Conservation (phyloP, 176 grass and related monocot genomes). For the Rhipidocladum racemiflorum region DNA sequence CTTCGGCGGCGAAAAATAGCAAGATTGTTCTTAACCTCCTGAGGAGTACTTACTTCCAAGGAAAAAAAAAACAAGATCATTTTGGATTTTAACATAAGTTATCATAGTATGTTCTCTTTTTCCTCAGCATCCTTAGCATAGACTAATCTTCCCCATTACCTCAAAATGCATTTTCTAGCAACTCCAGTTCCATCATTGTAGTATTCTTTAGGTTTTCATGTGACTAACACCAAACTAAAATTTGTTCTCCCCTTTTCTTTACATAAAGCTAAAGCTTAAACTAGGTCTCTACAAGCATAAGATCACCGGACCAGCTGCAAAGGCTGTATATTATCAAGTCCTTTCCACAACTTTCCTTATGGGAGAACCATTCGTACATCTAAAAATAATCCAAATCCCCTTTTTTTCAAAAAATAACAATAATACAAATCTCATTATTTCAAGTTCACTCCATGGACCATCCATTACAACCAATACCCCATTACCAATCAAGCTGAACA, state of each 20-base stretch:
- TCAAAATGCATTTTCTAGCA: background rate
- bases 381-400: conserved; percentile 22
- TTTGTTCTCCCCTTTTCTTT: conserved; percentile 34
- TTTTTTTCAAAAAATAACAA: background rate
- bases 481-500: background rate
- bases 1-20: background rate
- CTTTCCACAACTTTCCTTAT: conserved; percentile 24
- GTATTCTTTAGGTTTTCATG: conserved; percentile 21
- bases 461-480: conserved; percentile 12
- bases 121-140: background rate
- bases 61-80: background rate
- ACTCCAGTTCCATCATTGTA: background rate
- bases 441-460: conserved; percentile 22
- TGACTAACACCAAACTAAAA: conserved; percentile 30
- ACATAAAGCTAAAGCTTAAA: conserved; percentile 37
- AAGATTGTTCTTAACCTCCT: background rate
- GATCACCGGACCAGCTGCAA: conserved; percentile 32
- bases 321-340: conserved; percentile 21
- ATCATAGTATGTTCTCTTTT: conserved; percentile 1
- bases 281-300: conserved; percentile 22
- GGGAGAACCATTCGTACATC: conserved; percentile 37
- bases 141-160: conserved; percentile 14
- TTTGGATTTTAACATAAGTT: conserved; percentile 12
- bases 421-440: conserved; percentile 25
- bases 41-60: background rate